Evolutionary conservation across 306 rosid genomes (phyloP).

Genomic region (Acacia acuminata): DNA sequence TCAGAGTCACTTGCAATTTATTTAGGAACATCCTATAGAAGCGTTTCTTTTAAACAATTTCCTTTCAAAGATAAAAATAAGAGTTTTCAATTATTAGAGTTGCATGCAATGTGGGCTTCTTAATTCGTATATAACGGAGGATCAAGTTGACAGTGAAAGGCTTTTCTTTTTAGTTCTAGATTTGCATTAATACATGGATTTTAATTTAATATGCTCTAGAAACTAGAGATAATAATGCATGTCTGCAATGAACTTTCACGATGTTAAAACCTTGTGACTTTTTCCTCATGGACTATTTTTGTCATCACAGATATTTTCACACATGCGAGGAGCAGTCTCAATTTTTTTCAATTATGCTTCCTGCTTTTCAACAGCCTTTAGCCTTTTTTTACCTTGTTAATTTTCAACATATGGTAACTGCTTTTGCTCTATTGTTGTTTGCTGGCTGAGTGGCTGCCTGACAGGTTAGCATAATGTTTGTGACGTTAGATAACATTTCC

Average conservation of each 20-base stretch:
- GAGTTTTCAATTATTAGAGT: slow-evolving; percentile 1
- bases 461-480: slow-evolving; percentile 98
- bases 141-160: neutral
- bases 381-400: neutral
- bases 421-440: slow-evolving; percentile 19
- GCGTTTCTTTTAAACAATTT: neutral
- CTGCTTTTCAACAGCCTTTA: neutral
- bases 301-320: too few relatives aligned
- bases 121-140: neutral
- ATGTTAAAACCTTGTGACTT: too few relatives aligned
- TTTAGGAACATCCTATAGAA: neutral
- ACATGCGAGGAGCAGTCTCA: too few relatives aligned
- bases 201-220: neutral
- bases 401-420: slow-evolving; percentile 12
- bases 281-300: too few relatives aligned
- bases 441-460: slow-evolving; percentile 35
- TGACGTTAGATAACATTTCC: slow-evolving; percentile 83
- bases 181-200: neutral
- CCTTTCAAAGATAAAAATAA: slow-evolving; percentile 5
- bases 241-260: neutral
- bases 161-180: neutral
- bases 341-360: neutral
- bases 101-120: neutral
- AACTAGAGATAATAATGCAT: neutral
- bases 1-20: too few relatives aligned